Percentiles rank a stretch among this genome's conserved stretches.
Evolutionary conservation across 352 stramenopile genomes (phyloP).

Genomic region (Pythium periplocum): DNA sequence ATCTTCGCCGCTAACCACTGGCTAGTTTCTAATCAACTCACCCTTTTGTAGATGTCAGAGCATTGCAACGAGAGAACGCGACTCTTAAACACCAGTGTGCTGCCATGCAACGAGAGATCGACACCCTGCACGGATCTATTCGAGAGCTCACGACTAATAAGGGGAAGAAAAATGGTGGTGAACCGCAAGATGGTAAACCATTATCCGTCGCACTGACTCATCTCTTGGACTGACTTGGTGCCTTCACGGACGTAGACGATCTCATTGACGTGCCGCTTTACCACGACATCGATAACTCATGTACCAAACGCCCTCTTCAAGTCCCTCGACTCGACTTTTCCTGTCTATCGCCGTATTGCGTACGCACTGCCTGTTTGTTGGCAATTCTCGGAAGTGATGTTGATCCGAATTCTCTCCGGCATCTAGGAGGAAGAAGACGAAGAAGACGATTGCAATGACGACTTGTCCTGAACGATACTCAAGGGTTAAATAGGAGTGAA

Average conservation of each 20-base stretch:
- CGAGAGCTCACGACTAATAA: conserved; percentile 3
- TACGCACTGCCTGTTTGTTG: too few species aligned
- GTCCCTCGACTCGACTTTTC: conserved; percentile 51
- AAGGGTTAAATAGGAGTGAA: conserved; percentile 6
- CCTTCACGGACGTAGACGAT: conserved; percentile 14
- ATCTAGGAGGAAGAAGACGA: conserved; percentile 32
- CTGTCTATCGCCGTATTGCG: conserved; percentile 41
- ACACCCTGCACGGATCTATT: conserved; percentile 34
- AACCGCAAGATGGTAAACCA: neutral
- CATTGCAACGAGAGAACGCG: conserved; percentile 49
- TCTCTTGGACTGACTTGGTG: neutral
- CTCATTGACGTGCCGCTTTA: conserved; percentile 30
- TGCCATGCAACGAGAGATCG: conserved; percentile 47
- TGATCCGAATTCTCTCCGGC: too few species aligned
- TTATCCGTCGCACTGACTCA: too few species aligned
- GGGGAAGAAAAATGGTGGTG: neutral
- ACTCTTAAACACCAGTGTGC: conserved; percentile 42
- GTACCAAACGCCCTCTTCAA: conserved; percentile 12
- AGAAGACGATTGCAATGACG: conserved; percentile 24
- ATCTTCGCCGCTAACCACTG: too few species aligned
- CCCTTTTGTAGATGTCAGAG: conserved; percentile 27
- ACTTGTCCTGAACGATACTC: neutral
- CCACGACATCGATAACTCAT: neutral
- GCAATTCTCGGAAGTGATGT: too few species aligned
- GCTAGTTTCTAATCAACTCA: too few species aligned